Percentiles rank a stretch among this genome's conserved stretches.
phyloP scores from a whole-genome alignment of 345 rosid species.

The Carallia pectinifolia region DNA sequence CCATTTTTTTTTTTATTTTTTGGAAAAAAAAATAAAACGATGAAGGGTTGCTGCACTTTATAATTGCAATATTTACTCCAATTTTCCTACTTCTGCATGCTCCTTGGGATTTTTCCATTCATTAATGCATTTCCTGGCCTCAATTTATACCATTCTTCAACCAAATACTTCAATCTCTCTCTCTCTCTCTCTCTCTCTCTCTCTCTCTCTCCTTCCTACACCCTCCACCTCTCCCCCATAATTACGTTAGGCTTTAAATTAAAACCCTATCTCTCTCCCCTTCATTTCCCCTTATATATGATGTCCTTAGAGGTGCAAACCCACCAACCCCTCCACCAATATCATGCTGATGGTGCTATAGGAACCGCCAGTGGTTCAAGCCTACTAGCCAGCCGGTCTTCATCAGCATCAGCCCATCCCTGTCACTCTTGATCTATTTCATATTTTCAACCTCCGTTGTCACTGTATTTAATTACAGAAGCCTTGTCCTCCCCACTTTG shows the following conservation, averaged over 20 bases:
- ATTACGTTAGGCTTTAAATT: slow-evolving; percentile 70
- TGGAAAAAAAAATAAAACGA: slow-evolving; percentile 30
- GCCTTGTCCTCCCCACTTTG: slow-evolving; percentile 22
- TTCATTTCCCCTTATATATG: slow-evolving; percentile 43
- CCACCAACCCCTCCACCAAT: slow-evolving; percentile 26
- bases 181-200: slow-evolving; percentile 33
- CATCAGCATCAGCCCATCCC: neutral
- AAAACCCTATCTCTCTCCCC: slow-evolving; percentile 36
- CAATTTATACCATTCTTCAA: slow-evolving; percentile 56
- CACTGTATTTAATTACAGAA: slow-evolving; percentile 8
- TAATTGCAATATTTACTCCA: slow-evolving; percentile 44
- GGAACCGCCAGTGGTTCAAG: slow-evolving; percentile 4
- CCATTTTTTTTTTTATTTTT: slow-evolving; percentile 19
- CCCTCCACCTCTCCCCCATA: slow-evolving; percentile 61
- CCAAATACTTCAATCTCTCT: slow-evolving; percentile 44
- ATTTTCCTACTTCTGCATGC: slow-evolving; percentile 23
- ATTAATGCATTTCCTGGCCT: slow-evolving; percentile 55
- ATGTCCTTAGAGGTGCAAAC: slow-evolving; percentile 40
- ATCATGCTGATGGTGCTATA: slow-evolving; percentile 9
- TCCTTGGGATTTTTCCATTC: slow-evolving; percentile 38
- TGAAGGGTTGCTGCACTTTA: slow-evolving; percentile 38
- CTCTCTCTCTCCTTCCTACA: slow-evolving; percentile 27
- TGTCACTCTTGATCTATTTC: slow-evolving; percentile 11
- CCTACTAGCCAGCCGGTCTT: slow-evolving; percentile 5
- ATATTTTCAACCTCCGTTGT: neutral